Percentiles rank a stretch among this genome's conserved stretches.
Evolutionary conservation across 768 basidiomycete species (phyloP).

Genomic region (Fistulinella prunicolor): DNA sequence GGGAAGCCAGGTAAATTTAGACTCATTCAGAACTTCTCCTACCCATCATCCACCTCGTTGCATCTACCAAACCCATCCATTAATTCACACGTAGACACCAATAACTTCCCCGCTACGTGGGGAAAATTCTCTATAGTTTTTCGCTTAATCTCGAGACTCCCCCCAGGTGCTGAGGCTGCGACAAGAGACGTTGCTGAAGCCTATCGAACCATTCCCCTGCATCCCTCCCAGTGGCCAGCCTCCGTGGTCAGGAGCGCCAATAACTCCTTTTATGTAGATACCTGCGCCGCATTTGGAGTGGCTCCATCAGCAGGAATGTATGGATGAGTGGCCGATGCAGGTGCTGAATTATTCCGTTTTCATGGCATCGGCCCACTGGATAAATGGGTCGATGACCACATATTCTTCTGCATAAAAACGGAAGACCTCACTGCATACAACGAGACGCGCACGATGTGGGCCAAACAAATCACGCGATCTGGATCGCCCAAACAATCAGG

Average conservation of each 20-base stretch:
- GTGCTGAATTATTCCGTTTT: background rate
- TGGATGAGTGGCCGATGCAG: background rate
- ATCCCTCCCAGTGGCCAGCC: background rate
- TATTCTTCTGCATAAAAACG: background rate
- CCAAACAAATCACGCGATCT: background rate
- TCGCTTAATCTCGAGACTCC: background rate
- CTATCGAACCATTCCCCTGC: background rate
- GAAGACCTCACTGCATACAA: background rate
- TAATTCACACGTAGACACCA: background rate
- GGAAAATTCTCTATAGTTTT: background rate
- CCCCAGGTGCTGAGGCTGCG: background rate
- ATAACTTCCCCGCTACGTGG: background rate
- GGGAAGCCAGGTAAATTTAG: background rate
- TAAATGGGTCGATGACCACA: background rate
- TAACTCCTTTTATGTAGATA: background rate
- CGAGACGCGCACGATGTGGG: background rate
- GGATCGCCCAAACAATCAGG: background rate
- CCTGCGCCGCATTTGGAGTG: background rate
- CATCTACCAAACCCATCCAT: fast-evolving
- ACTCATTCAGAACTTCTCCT: background rate
- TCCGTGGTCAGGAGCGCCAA: background rate
- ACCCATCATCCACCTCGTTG: fast-evolving
- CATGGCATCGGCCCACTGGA: background rate
- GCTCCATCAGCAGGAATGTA: background rate
- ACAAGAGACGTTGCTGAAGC: background rate